Conservation (phyloP, 176 grass and related monocot species). For the Guadua angustifolia region DNA sequence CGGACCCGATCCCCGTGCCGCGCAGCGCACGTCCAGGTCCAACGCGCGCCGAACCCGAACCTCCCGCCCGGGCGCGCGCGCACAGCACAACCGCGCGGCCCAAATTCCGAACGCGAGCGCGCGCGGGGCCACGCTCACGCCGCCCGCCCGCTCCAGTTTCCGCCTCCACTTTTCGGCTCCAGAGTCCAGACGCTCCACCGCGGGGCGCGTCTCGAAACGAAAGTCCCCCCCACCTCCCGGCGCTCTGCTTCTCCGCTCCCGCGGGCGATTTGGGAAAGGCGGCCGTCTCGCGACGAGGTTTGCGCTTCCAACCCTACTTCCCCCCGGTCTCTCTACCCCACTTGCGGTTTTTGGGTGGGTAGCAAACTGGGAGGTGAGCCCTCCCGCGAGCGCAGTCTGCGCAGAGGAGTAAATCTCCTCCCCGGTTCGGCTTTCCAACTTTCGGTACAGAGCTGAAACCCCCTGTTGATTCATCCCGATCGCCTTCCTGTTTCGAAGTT, state of each 20-base stretch:
- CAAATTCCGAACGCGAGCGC: conserved; percentile 53
- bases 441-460: too few relatives aligned
- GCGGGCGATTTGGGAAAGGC: background rate
- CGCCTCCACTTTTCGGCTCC: conserved; percentile 26
- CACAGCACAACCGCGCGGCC: background rate
- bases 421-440: background rate
- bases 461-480: background rate
- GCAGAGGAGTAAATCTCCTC: conserved; percentile 18
- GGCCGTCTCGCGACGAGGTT: conserved; percentile 40
- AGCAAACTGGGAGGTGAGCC: background rate
- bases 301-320: conserved; percentile 29
- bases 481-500: background rate
- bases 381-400: background rate
- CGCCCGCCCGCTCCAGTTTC: background rate
- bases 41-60: background rate
- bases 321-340: background rate
- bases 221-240: background rate
- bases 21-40: background rate
- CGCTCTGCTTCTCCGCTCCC: background rate
- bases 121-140: conserved; percentile 1
- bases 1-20: background rate
- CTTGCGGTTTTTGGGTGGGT: background rate
- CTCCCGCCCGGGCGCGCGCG: background rate
- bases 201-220: background rate
- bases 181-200: background rate